Conservation (phyloP, 768 basidiomycete genomes). For the Calocybe cyanea region DNA sequence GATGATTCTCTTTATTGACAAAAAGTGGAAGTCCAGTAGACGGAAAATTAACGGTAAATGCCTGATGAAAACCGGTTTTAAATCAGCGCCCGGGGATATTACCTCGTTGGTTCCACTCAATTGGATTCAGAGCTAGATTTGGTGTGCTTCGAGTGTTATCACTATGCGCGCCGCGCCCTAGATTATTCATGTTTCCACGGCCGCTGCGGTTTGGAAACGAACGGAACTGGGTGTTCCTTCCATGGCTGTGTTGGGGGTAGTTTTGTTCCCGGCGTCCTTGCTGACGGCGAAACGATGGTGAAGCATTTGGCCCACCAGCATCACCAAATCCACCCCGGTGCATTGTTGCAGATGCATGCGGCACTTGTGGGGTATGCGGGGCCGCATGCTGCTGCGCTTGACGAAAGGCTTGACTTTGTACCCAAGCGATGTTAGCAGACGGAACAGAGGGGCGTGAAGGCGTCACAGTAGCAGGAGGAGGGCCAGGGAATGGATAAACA, state of each 20-base stretch:
- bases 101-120: slow-evolving; percentile 33
- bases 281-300: slow-evolving; percentile 20
- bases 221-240: slow-evolving; percentile 19
- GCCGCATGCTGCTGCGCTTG: slow-evolving; percentile 14
- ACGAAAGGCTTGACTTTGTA: slow-evolving; percentile 18
- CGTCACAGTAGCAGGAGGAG: slow-evolving; percentile 20
- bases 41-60: slow-evolving; percentile 10
- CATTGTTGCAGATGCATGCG: slow-evolving; percentile 12
- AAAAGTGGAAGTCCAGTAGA: slow-evolving; percentile 8
- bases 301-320: slow-evolving; percentile 10
- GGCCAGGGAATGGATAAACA: slow-evolving; percentile 24
- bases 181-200: slow-evolving; percentile 22
- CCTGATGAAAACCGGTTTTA: slow-evolving; percentile 1
- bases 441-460: slow-evolving; percentile 18
- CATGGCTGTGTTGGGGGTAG: slow-evolving; percentile 16
- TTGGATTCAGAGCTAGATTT: slow-evolving; percentile 15
- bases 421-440: slow-evolving; percentile 20
- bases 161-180: slow-evolving; percentile 17
- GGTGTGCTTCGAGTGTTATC: slow-evolving; percentile 14
- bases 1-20: slow-evolving; percentile 8
- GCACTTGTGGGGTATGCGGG: slow-evolving; percentile 11
- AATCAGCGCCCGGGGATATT: slow-evolving; percentile 20
- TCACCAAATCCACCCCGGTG: slow-evolving; percentile 20
- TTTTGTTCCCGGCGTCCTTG: slow-evolving; percentile 24
- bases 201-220: slow-evolving; percentile 22